Percentiles rank a stretch among this genome's conserved stretches.
Conservation (phyloP, 257 asterid species). For the Anisodus acutangulus region DNA sequence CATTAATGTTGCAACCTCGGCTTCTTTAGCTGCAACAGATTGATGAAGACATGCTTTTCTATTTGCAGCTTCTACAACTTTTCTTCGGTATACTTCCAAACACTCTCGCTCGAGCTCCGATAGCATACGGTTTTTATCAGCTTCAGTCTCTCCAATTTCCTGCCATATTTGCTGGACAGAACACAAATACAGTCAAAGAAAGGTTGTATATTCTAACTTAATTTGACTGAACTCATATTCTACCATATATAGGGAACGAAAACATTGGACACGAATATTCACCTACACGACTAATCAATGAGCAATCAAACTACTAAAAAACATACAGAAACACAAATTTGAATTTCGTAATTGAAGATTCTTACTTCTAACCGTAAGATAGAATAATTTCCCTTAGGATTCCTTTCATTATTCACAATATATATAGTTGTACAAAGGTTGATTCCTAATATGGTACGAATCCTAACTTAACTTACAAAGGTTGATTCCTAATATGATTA, state of each 20-base stretch:
- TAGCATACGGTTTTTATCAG: slow-evolving; percentile 17
- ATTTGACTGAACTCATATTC: not conserved
- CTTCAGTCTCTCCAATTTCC: slow-evolving; percentile 32
- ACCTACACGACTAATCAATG: not conserved
- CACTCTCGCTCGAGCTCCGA: slow-evolving; percentile 28
- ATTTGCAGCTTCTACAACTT: slow-evolving; percentile 24
- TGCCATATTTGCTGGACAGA: slow-evolving; percentile 8
- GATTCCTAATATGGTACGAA: no score
- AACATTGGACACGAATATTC: not conserved
- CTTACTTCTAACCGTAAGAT: no score
- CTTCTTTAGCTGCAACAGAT: slow-evolving; percentile 26
- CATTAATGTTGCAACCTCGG: slow-evolving; percentile 32
- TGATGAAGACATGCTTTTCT: slow-evolving; percentile 24
- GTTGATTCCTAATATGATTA: no score
- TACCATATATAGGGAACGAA: not conserved
- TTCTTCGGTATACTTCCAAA: slow-evolving; percentile 30
- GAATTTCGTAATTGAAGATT: not conserved
- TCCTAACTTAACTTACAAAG: no score
- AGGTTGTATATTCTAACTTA: not conserved
- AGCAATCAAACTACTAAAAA: not conserved
- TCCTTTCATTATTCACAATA: no score
- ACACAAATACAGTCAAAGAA: not conserved
- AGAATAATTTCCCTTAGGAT: no score
- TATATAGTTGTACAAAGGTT: no score
- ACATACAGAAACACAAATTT: not conserved